phyloP scores from a whole-genome alignment of 1,284 basidiomycete species.

The Tausonia pullulans region DNA sequence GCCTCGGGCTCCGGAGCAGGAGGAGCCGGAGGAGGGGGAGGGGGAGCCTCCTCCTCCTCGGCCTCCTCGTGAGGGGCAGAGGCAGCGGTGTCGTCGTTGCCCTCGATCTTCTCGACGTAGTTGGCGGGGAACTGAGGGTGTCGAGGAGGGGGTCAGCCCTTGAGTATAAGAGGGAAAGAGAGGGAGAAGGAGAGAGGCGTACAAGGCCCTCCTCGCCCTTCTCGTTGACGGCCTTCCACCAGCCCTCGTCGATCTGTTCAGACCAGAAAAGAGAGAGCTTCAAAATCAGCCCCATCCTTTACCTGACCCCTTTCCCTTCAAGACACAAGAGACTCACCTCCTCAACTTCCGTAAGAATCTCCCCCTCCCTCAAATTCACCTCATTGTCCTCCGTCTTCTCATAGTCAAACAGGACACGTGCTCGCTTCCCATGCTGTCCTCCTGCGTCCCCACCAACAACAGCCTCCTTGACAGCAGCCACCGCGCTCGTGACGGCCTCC shows the following conservation, averaged over 20 bases:
- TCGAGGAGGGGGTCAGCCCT: neutral
- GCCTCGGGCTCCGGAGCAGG: constrained; percentile 24
- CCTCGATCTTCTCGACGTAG: constrained; percentile 61
- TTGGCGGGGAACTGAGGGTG: constrained; percentile 44
- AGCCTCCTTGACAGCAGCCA: too few species aligned
- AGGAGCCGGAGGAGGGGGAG: constrained; percentile 8
- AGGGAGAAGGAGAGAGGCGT: constrained; percentile 19
- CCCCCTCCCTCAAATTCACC: constrained; percentile 65
- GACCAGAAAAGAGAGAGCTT: too few species aligned
- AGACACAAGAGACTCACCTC: too few species aligned
- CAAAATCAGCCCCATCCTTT: too few species aligned
- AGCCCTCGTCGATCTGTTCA: constrained; percentile 28
- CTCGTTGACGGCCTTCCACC: constrained; percentile 65
- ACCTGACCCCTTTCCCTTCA: too few species aligned
- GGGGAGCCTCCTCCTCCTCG: constrained; percentile 15
- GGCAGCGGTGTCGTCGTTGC: constrained; percentile 23
- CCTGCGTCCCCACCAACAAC: neutral
- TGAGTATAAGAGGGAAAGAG: neutral
- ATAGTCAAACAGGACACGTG: constrained; percentile 59
- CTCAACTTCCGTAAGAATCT: constrained; percentile 68
- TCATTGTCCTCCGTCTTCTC: constrained; percentile 60
- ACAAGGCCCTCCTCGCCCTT: constrained; percentile 59
- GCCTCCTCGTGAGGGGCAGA: constrained; percentile 26
- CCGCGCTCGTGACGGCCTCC: neutral
- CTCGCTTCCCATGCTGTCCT: constrained; percentile 28